These are phyloP conservation scores for Penicillium brasilianum DNA, from an alignment of 2,329 filamentous ascomycete species.

Conservation along the genomic window DNA sequence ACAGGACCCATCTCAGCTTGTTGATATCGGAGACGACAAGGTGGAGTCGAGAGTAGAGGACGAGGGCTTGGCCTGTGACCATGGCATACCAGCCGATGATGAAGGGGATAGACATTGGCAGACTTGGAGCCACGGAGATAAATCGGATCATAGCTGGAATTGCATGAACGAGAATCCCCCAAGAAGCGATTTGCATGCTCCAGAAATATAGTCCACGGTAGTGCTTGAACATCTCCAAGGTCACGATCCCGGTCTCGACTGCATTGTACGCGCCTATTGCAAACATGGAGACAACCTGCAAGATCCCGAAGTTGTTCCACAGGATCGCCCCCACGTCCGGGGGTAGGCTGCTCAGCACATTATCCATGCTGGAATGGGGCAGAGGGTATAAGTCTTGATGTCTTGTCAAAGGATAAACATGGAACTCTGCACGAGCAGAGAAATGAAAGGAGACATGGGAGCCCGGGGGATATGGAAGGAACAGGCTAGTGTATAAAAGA, in stretches of 20 bases:
- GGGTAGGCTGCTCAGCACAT: slow-evolving; percentile 7
- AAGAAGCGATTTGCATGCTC: slow-evolving; percentile 47
- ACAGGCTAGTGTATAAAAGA: slow-evolving; percentile 3
- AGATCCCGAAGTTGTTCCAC: slow-evolving; percentile 10
- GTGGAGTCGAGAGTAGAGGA: slow-evolving; percentile 52
- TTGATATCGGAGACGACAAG: slow-evolving; percentile 44
- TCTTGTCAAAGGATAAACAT: background rate
- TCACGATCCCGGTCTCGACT: slow-evolving; percentile 48
- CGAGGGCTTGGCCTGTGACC: slow-evolving; percentile 51
- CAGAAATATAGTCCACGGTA: slow-evolving; percentile 53
- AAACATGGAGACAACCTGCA: slow-evolving; percentile 20
- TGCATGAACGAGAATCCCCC: slow-evolving; percentile 44
- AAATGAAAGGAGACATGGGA: background rate
- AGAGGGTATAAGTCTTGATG: background rate
- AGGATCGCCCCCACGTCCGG: slow-evolving; percentile 9
- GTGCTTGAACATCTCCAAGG: slow-evolving; percentile 49
- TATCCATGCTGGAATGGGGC: slow-evolving; percentile 16
- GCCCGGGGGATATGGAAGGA: background rate
- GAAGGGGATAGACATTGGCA: slow-evolving; percentile 14
- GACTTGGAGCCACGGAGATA: slow-evolving; percentile 3
- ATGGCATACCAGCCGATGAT: slow-evolving; percentile 48
- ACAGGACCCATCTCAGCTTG: slow-evolving; percentile 41
- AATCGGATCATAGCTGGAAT: slow-evolving; percentile 36
- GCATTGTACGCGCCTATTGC: slow-evolving; percentile 43
- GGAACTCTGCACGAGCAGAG: background rate